A percentile compares a stretch with the other conserved stretches of the same genome.
These are phyloP conservation scores for Termitomyces sp. DNA, from an alignment of 768 basidiomycete species.

Conservation along the genomic window DNA sequence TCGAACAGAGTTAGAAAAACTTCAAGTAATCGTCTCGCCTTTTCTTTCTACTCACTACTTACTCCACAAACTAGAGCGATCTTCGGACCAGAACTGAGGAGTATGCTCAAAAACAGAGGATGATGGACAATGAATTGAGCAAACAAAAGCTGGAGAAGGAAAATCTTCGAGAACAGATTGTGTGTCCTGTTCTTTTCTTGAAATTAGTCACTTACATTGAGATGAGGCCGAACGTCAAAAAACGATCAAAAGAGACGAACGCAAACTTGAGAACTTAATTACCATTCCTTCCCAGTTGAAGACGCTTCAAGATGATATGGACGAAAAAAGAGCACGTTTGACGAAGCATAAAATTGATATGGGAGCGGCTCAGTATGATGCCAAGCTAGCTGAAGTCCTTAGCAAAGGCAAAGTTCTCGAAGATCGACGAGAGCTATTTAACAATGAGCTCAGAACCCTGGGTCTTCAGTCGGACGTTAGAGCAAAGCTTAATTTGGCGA, in stretches of 20 bases:
- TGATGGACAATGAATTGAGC: constrained; percentile 51
- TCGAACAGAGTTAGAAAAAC: constrained; percentile 54
- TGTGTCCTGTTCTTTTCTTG: constrained; percentile 23
- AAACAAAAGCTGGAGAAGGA: constrained; percentile 48
- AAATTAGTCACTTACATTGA: not conserved
- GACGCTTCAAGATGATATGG: constrained; percentile 54
- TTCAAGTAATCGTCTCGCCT: constrained; percentile 44
- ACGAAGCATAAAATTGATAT: constrained; percentile 58
- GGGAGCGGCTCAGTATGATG: constrained; percentile 57
- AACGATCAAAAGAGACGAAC: constrained; percentile 48
- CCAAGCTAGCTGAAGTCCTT: constrained; percentile 49
- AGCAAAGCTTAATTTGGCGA: constrained; percentile 73
- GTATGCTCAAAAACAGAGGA: constrained; percentile 53
- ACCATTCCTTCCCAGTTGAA: constrained; percentile 48
- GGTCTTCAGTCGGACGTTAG: constrained; percentile 77
- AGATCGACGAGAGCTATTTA: constrained; percentile 62
- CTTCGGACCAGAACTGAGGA: constrained; percentile 53
- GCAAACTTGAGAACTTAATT: constrained; percentile 50
- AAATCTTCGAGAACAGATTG: constrained; percentile 52
- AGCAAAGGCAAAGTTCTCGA: constrained; percentile 57
- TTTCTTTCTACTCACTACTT: not conserved
- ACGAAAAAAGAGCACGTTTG: constrained; percentile 60
- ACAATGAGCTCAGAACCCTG: constrained; percentile 62
- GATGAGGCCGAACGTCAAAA: constrained; percentile 46
- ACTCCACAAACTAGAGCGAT: constrained; percentile 37